phyloP scores from a whole-genome alignment of 83 land plant species.

The Larix sibirica region DNA sequence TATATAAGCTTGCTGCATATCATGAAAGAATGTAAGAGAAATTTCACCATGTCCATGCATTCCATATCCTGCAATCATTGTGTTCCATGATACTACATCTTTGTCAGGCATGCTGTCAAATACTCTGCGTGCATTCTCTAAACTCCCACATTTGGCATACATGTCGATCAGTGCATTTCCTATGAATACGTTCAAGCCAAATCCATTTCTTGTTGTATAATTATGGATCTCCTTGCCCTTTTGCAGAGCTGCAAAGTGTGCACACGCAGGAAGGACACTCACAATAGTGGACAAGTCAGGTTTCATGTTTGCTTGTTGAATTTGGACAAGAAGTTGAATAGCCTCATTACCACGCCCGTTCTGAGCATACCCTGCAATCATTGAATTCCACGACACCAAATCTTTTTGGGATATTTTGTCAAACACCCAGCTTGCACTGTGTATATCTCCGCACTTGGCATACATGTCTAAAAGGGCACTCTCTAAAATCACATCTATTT shows the following conservation, averaged over 20 bases:
- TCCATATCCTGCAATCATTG: slow-evolving; percentile 11
- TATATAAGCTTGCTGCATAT: slow-evolving; percentile 7
- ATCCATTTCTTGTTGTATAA: background rate
- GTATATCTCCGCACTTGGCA: background rate
- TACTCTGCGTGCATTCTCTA: background rate
- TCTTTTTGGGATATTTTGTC: background rate
- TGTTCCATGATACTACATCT: slow-evolving; percentile 4
- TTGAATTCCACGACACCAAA: slow-evolving; percentile 16
- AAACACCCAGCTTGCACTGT: background rate
- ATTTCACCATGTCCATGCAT: slow-evolving; percentile 6
- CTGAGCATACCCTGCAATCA: slow-evolving; percentile 19
- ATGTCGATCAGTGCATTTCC: slow-evolving; percentile 1
- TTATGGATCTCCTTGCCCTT: slow-evolving; percentile 10
- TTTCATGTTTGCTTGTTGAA: background rate
- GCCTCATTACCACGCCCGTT: slow-evolving; percentile 9
- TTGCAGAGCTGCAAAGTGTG: slow-evolving; percentile 6
- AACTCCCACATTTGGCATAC: slow-evolving; percentile 9
- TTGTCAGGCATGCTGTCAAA: background rate
- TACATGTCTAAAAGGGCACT: slow-evolving; percentile 11
- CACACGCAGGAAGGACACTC: background rate
- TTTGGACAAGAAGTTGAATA: background rate
- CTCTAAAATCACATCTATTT: background rate
- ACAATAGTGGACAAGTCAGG: background rate
- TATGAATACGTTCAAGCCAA: background rate
- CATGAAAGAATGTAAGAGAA: background rate